phyloP scores from a whole-genome alignment of 108 stramenopile species.

The Aurantiochytrium sp. region DNA sequence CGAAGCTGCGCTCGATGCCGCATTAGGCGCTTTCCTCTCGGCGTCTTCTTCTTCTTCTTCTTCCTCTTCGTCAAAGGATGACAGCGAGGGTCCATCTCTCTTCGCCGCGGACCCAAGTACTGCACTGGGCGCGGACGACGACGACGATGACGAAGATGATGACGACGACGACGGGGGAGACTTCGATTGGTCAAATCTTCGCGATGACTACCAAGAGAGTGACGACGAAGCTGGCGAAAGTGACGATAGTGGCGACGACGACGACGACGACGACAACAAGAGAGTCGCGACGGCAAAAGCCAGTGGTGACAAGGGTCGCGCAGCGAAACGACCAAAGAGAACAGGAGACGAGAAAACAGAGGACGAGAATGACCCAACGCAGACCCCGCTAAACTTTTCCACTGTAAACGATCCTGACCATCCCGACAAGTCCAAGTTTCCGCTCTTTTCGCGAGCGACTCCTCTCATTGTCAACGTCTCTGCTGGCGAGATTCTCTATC shows the following conservation, averaged over 20 bases:
- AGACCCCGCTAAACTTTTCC: background rate
- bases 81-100: background rate
- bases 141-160: slow-evolving; percentile 20
- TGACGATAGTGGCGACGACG: background rate
- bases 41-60: slow-evolving; percentile 33
- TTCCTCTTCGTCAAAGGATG: background rate
- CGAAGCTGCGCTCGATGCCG: slow-evolving; percentile 57
- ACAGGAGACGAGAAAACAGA: background rate
- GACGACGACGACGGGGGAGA: slow-evolving; percentile 14
- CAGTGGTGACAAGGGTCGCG: too few relatives aligned
- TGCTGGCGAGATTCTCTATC: slow-evolving; percentile 76
- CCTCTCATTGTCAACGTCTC: slow-evolving; percentile 26
- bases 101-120: slow-evolving; percentile 17
- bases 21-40: slow-evolving; percentile 62
- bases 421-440: background rate
- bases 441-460: background rate
- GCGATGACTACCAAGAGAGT: slow-evolving; percentile 11
- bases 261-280: background rate
- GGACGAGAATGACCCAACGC: slow-evolving; percentile 7
- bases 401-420: background rate
- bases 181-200: background rate
- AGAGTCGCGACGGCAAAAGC: background rate
- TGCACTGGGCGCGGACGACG: slow-evolving; percentile 17
- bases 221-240: slow-evolving; percentile 41
- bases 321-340: too few relatives aligned